Conservation (phyloP, 2,329 filamentous ascomycete species). For the Teratosphaeria gauchensis region DNA sequence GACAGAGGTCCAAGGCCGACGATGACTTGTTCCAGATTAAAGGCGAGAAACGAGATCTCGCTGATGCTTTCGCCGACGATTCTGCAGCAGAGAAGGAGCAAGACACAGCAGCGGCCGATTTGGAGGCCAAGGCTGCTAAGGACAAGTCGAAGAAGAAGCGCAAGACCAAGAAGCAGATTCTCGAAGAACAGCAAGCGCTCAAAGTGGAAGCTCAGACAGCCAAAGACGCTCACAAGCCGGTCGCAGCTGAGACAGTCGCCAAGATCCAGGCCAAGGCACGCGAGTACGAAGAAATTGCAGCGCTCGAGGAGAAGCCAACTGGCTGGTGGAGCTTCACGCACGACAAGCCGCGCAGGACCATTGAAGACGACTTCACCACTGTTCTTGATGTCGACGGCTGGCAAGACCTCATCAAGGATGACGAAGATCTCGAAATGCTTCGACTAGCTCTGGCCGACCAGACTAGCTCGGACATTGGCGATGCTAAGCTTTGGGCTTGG, state of each 20-base stretch:
- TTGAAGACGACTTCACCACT: slow-evolving; percentile 55
- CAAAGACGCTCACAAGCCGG: slow-evolving; percentile 16
- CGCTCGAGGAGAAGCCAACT: slow-evolving; percentile 38
- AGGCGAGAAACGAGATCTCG: slow-evolving; percentile 38
- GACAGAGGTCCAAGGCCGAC: slow-evolving; percentile 76
- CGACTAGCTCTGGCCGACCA: slow-evolving; percentile 41
- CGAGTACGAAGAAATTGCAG: slow-evolving; percentile 41
- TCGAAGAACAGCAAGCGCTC: slow-evolving; percentile 56
- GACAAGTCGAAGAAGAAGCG: slow-evolving; percentile 48
- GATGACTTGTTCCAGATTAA: slow-evolving; percentile 66
- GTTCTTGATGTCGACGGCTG: slow-evolving; percentile 62
- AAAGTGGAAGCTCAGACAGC: slow-evolving; percentile 32
- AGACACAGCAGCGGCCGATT: slow-evolving; percentile 15
- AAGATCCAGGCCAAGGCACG: slow-evolving; percentile 26
- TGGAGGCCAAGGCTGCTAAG: slow-evolving; percentile 25
- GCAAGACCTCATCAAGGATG: slow-evolving; percentile 59
- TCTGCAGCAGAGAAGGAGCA: slow-evolving; percentile 15
- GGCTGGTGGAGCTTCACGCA: slow-evolving; percentile 49
- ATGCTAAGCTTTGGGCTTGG: slow-evolving; percentile 57
- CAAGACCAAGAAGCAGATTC: slow-evolving; percentile 69
- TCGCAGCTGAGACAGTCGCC: slow-evolving; percentile 27
- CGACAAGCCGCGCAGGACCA: slow-evolving; percentile 51
- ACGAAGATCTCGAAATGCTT: slow-evolving; percentile 54
- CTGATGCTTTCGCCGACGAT: slow-evolving; percentile 16
- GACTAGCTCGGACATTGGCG: slow-evolving; percentile 42